A percentile compares a stretch with the other conserved stretches of the same genome.
phyloP scores from a whole-genome alignment of 768 basidiomycete species.

The Tremella fuciformis region DNA sequence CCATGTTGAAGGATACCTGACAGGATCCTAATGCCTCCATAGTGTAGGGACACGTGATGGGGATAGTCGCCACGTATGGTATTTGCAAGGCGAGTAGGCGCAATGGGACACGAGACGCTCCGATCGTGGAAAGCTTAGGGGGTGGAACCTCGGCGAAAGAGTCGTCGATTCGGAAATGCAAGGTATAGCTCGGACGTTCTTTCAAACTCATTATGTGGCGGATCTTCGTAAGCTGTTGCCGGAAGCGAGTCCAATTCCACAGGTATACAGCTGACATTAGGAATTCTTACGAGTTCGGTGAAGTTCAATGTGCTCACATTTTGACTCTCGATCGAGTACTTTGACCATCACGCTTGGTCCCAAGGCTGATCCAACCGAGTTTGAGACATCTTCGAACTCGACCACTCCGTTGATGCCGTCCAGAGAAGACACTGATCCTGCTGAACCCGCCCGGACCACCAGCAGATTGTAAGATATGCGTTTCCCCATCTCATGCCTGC shows the following conservation, averaged over 20 bases:
- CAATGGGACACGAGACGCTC: constrained; percentile 77
- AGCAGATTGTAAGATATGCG: constrained; percentile 89
- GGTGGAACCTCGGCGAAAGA: constrained; percentile 87
- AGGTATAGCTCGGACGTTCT: constrained; percentile 86
- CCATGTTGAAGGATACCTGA: constrained; percentile 74
- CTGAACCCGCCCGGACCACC: constrained; percentile 76
- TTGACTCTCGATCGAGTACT: constrained; percentile 81
- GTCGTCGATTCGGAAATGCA: constrained; percentile 89
- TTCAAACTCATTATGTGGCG: constrained; percentile 85
- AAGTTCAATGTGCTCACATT: constrained; percentile 17
- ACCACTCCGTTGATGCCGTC: constrained; percentile 83
- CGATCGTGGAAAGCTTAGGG: constrained; percentile 88
- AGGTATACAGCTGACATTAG: constrained; percentile 67
- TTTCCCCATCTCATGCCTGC: constrained; percentile 80
- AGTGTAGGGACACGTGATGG: constrained; percentile 91
- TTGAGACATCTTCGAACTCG: constrained; percentile 89
- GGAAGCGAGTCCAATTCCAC: constrained; percentile 85
- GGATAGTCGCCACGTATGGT: constrained; percentile 70
- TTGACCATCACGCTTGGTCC: constrained; percentile 86
- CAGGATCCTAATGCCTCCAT: constrained; percentile 95
- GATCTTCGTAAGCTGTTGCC: constrained; percentile 88
- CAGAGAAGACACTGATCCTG: constrained; percentile 74
- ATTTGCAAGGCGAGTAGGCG: constrained; percentile 73
- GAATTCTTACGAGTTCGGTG: constrained; percentile 1
- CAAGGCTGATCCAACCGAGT: constrained; percentile 67